Evolutionary conservation across 306 rosid genomes (phyloP).

Genomic region (Cicer judaicum): DNA sequence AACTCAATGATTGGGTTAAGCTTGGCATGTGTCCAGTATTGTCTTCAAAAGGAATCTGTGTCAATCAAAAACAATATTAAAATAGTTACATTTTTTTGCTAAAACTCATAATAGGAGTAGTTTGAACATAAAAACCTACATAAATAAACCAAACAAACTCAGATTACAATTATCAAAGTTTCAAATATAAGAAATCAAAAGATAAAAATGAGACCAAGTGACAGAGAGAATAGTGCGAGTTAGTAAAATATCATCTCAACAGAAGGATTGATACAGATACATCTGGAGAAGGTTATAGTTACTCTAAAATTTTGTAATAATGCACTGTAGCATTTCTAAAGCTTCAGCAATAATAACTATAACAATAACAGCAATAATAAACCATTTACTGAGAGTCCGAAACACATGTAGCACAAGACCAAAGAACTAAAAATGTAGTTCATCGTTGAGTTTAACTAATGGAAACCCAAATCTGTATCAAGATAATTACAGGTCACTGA

Average conservation of each 20-base stretch:
- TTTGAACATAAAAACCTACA: constrained; percentile 4
- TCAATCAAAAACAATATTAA: constrained; percentile 37
- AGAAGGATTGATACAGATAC: constrained; percentile 16
- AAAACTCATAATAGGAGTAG: constrained; percentile 16
- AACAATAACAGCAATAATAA: neutral
- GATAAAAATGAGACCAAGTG: constrained; percentile 32
- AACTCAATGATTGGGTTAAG: constrained; percentile 55
- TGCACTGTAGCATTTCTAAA: constrained; percentile 28
- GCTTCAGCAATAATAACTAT: constrained; percentile 16
- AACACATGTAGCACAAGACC: constrained; percentile 20
- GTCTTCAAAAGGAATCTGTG: constrained; percentile 70
- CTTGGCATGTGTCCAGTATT: constrained; percentile 52
- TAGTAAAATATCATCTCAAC: constrained; percentile 25
- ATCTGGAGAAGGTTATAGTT: constrained; percentile 26
- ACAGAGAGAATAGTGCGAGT: constrained; percentile 9
- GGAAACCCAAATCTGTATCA: neutral
- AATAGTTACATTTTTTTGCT: constrained; percentile 26
- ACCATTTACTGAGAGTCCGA: neutral
- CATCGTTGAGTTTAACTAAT: constrained; percentile 21
- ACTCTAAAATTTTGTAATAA: neutral
- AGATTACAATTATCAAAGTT: constrained; percentile 29
- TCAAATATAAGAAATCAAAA: constrained; percentile 38
- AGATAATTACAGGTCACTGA: neutral
- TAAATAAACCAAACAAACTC: constrained; percentile 12
- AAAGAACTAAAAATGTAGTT: constrained; percentile 19